A percentile compares a stretch with the other conserved stretches of the same genome.
Conservation (phyloP, 2,329 filamentous ascomycete genomes). For the Phialophora macrospora region DNA sequence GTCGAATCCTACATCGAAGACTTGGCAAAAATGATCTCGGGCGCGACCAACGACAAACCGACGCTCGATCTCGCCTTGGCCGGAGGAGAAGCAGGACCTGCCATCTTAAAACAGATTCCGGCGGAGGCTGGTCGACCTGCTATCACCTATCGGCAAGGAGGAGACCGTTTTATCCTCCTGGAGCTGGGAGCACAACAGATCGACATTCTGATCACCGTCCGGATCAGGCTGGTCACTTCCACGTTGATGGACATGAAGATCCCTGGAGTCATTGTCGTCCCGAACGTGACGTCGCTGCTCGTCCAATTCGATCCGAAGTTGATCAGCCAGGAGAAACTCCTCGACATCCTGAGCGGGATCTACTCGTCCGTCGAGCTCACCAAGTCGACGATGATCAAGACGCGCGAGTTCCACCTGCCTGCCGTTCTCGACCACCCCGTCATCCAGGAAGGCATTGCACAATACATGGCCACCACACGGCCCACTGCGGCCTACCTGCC, state of each 20-base stretch:
- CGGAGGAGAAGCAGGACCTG: background rate
- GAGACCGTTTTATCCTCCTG: background rate
- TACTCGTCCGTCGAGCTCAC: background rate
- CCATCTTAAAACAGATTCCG: background rate
- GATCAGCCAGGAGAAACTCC: background rate
- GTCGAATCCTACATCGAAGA: background rate
- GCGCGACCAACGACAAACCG: background rate
- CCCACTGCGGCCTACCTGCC: slow-evolving; percentile 65
- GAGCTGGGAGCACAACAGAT: background rate
- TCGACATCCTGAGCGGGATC: background rate
- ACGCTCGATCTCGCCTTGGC: background rate
- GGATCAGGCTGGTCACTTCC: background rate
- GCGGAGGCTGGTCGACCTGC: background rate
- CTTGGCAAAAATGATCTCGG: background rate
- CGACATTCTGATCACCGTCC: background rate
- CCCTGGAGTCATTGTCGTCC: background rate
- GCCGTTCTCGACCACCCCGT: slow-evolving; percentile 46
- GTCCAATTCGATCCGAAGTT: background rate
- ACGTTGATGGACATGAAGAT: background rate
- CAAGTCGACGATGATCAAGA: background rate
- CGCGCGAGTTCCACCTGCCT: slow-evolving; percentile 47
- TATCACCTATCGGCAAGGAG: background rate
- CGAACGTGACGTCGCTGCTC: background rate
- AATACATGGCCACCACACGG: slow-evolving; percentile 66
- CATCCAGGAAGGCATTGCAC: slow-evolving; percentile 56